Conservation (phyloP, 805 yeast species). For the Ogataea polymorpha region DNA sequence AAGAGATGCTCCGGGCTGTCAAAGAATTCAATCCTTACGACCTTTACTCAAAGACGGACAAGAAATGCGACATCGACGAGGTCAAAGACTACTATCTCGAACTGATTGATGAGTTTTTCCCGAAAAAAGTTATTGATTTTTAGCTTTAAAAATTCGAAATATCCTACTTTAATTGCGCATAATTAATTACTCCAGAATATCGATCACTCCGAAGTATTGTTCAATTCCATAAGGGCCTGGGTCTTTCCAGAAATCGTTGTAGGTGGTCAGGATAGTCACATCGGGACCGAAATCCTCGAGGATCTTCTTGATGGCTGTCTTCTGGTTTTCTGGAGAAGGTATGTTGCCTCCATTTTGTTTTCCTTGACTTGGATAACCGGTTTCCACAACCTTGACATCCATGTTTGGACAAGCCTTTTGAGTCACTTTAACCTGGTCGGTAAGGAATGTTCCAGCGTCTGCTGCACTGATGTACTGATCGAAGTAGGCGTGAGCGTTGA, state of each 20-base stretch:
- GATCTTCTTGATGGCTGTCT: conserved; percentile 61
- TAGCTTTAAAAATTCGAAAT: conserved; percentile 20
- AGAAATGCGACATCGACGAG: conserved; percentile 43
- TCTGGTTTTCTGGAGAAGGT: conserved; percentile 70
- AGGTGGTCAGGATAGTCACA: conserved; percentile 74
- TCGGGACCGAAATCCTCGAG: conserved; percentile 55
- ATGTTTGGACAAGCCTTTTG: conserved; percentile 52
- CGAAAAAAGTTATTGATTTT: conserved; percentile 53
- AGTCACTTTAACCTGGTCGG: conserved; percentile 57
- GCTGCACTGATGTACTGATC: conserved; percentile 58
- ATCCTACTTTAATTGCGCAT: neutral
- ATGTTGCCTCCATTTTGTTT: conserved; percentile 65
- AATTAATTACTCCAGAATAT: conserved; percentile 24
- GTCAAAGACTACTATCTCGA: conserved; percentile 58
- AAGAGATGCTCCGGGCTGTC: conserved; percentile 59
- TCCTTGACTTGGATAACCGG: conserved; percentile 87
- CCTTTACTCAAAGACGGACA: conserved; percentile 60
- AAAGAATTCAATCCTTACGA: conserved; percentile 67
- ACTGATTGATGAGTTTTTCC: conserved; percentile 66
- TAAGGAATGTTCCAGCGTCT: conserved; percentile 68
- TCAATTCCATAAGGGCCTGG: conserved; percentile 86
- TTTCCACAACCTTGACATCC: conserved; percentile 68
- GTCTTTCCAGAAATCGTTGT: conserved; percentile 78
- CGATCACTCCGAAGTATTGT: conserved; percentile 75
- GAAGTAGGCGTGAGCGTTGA: conserved; percentile 86